phyloP scores from a whole-genome alignment of 73 alveolate genomes.

The Paramecium tetraurelia region DNA sequence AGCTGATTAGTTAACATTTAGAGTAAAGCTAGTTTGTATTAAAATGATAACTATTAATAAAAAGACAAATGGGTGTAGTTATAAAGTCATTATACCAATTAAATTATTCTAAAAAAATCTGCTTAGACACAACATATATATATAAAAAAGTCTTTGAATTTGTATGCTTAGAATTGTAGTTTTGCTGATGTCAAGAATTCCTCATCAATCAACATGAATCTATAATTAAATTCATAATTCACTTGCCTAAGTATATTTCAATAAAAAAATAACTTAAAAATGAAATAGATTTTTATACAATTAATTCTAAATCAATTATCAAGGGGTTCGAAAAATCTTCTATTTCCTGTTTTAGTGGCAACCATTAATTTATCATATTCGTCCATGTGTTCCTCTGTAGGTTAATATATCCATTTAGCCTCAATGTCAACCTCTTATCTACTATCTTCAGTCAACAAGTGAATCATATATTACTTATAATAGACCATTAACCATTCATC shows the following conservation, averaged over 20 bases:
- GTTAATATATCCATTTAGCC: slow-evolving; percentile 52
- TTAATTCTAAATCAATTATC: neutral
- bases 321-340: slow-evolving; percentile 56
- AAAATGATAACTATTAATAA: neutral
- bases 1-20: neutral
- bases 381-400: slow-evolving; percentile 32
- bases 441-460: slow-evolving; percentile 47
- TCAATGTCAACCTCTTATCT: slow-evolving; percentile 60
- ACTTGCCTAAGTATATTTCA: neutral
- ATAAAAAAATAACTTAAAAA: neutral
- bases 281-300: neutral
- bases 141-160: neutral
- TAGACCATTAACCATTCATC: slow-evolving; percentile 61
- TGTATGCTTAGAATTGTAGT: neutral
- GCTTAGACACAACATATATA: neutral
- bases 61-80: neutral
- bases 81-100: neutral
- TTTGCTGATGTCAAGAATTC: neutral
- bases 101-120: neutral
- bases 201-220: neutral
- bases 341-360: slow-evolving; percentile 19
- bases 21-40: neutral
- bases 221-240: too few species aligned
- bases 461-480: slow-evolving; percentile 41
- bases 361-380: slow-evolving; percentile 46